Evolutionary conservation across 495 filamentous ascomycete species (phyloP), one percentile per base, ranked within the genome.

Genomic region (Podospora bellae-mahoneyi): DNA sequence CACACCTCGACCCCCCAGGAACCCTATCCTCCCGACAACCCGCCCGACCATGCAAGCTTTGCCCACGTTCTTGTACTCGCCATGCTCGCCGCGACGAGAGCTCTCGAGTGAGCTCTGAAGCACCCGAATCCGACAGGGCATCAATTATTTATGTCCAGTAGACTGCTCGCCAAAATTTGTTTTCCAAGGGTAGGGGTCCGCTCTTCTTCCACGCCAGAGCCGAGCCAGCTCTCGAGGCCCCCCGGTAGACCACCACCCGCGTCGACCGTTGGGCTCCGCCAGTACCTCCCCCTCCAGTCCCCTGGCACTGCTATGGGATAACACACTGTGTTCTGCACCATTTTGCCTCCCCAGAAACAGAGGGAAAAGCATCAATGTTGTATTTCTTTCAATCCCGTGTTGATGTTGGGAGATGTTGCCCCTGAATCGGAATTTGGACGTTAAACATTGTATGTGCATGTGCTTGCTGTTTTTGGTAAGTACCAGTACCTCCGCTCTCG

Each of bases 131-230:
- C 39, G 69, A 6, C 53, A 6, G 26, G 54, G 66, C 68, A 72
- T 69, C 62, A 66, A 70, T 73, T 72, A 67, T 78, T 67, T 76
- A 71, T 65, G 60, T 30, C 34, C 54, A 0, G 0, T 4, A 68
- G 34, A 68, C 28, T 10, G 2, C 54, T 19, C 28, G 16, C n/a
- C 68, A 71, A 70, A 70, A 58, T 73, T 74, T 66, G 56, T 48
- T 72, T 72, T 72, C 64, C 63, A 28, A 58, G 73, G 71, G 76
- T 78, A 76, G 76, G 76, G 76, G 72, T 74, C 76, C 71, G 70
- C 69, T 54, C 55, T 57, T 61, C 62, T 23, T 23, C 69, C 63
- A 63, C 56, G 61, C 64, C 28, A 55, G 59, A 44, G 23, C 23
- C 23, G 23, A 67, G 32, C 30, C 64, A 53, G 69, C 60, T 62